Base-by-base conservation (phyloP, 331 rosid species). In the Acacia pycnantha region DNA sequence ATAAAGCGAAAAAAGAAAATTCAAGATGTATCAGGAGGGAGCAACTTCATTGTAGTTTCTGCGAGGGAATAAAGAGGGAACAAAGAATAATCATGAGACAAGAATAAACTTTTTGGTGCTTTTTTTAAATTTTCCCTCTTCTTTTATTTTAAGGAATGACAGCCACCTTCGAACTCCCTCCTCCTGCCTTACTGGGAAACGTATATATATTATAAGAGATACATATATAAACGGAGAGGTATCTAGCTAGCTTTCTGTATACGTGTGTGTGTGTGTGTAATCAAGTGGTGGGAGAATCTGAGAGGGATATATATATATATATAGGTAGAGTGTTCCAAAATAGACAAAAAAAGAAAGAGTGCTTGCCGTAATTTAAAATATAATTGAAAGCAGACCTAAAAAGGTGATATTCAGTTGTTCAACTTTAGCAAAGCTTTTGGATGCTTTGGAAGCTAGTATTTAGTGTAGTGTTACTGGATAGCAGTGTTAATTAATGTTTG, bases 31-130 rank as follows among this genome's bases (percentile, higher is more conserved):
- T 14, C 19, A 70, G 79, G 76, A 70, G 82, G 80, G 86, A 82
- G 89, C 94, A 89, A 82, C 80, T 87, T 90, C 92, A 79, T 90
- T 73, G 89, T 88, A 83, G 81, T 87, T 92, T 90, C 94, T 84
- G 62, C 62, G 83, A 72, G 61, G 83, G 92, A 88, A 94, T 92
- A 90, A 86, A 86, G 89, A 85, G 69, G 70, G 83, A 77, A 47
- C 77, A 50, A 33, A 69, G 91, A 84, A 56, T 56, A 56, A 85
- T 82, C 87, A 81, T 65, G 87, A 90, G 97, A 90, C 97, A 92
- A 92, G 98, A 94, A 92, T 92, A 88, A 94, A 90, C 94, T 92
- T 94, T 94, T 81, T 74, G 77, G 33, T 16, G 83, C 69, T 84
- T 62, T 82, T n/a, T 79, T 86, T 19, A 50, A n/a, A n/a, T 14